phyloP scores from a whole-genome alignment of 1,139 yeast species.

The Kurtzmaniella quercitrusa region DNA sequence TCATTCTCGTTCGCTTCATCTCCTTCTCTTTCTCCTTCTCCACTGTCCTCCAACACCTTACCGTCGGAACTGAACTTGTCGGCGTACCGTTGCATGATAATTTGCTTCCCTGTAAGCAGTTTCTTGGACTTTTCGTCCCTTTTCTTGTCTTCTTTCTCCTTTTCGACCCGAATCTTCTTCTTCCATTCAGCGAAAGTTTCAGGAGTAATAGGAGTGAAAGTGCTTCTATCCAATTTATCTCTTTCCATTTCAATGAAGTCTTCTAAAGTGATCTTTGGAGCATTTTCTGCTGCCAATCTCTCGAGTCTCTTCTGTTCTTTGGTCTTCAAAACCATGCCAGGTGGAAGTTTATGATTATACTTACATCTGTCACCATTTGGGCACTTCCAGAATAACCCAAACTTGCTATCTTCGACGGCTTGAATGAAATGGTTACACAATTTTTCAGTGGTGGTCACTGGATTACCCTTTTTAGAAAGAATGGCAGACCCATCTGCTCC shows the following conservation, averaged over 20 bases:
- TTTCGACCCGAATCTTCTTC: conserved; percentile 57
- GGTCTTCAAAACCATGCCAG: conserved; percentile 94
- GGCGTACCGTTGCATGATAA: conserved; percentile 68
- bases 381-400: conserved; percentile 99
- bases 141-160: conserved; percentile 44
- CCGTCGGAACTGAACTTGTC: conserved; percentile 57
- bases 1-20: conserved; percentile 42
- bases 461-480: conserved; percentile 89
- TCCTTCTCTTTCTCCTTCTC: conserved; percentile 42
- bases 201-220: conserved; percentile 82
- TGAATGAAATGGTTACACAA: conserved; percentile 93
- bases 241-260: conserved; percentile 95
- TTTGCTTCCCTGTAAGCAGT: conserved; percentile 72
- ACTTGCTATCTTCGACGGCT: conserved; percentile 95
- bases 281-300: conserved; percentile 76
- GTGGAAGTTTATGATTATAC: conserved; percentile 95
- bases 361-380: conserved; percentile 92
- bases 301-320: conserved; percentile 92
- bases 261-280: conserved; percentile 89
- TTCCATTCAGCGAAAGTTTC: conserved; percentile 89
- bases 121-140: conserved; percentile 44
- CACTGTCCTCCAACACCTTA: conserved; percentile 39
- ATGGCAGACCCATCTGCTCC: conserved; percentile 26
- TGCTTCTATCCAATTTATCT: conserved; percentile 69
- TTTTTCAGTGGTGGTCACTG: conserved; percentile 88